Base-by-base conservation (phyloP, 2,329 filamentous ascomycete genomes). In the Colletotrichum sp. region DNA sequence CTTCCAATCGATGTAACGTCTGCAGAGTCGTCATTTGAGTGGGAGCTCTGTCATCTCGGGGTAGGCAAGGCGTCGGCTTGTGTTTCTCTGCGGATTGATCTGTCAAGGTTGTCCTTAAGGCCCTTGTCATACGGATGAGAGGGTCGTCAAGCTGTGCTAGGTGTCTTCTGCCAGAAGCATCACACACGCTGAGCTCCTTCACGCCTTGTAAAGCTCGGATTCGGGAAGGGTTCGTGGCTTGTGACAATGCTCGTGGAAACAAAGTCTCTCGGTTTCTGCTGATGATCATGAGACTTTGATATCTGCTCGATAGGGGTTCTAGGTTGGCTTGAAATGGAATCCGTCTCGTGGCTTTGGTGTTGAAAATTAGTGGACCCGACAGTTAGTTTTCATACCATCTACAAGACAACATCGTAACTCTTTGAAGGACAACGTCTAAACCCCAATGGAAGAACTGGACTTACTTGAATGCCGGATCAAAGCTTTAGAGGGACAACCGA, bases 371-470 rank as follows among this genome's bases (percentile, higher is more conserved):
- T n/a, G 0, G 15, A 48, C 3, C 39, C 4, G 39, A n/a, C 18
- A n/a, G 39, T n/a, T 16, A 43, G 36, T 18, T 0, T 43, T 9
- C 36, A 43, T 0, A 18, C 8, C 0, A 43, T n/a, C 8, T n/a
- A 6, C 9, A 8, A 48, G 39, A 48, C 9, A 4, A 48, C 4
- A 4, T 6, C 5, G 39, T 16, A n/a, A 5, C 5, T 0, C 39
- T 10, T n/a, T n/a, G 4, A 4, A n/a, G 15, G 9, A 8, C 9
- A n/a, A n/a, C 9, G 8, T 10, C 5, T 3, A n/a, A n/a, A 5
- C 9, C 18, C 9, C 10, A 12, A 7, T 12, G 18, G 1, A 48
- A 48, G 16, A 48, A n/a, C 9, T 48, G 18, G 18, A n/a, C 5
- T n/a, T 48, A 9, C 18, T 48, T 6, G 9, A 48, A 48, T 48